Percentiles rank a stretch among this genome's conserved stretches.
These are phyloP conservation scores for Aeschynomene evenia DNA, from an alignment of 306 rosid species.

Conservation along the genomic window DNA sequence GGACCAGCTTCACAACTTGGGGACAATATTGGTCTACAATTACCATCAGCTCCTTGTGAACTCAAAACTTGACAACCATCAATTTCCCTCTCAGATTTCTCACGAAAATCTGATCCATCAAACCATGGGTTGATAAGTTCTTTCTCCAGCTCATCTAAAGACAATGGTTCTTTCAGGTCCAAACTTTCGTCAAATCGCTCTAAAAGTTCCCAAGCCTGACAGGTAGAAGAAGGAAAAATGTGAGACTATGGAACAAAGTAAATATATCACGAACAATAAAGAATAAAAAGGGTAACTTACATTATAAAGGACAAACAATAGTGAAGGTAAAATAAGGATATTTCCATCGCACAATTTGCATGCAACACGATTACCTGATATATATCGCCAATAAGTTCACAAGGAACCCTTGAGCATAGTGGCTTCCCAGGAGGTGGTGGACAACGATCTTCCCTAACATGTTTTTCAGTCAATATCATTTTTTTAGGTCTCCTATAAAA, in stretches of 20 bases:
- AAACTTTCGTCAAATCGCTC: slow-evolving; percentile 69
- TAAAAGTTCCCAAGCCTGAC: slow-evolving; percentile 81
- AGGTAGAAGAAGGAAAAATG: slow-evolving; percentile 15
- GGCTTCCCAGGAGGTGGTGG: slow-evolving; percentile 96
- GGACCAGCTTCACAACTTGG: slow-evolving; percentile 42
- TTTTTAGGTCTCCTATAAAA: slow-evolving; percentile 58
- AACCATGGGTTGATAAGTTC: slow-evolving; percentile 91
- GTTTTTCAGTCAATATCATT: slow-evolving; percentile 45
- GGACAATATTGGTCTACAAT: slow-evolving; percentile 40
- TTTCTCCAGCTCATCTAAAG: slow-evolving; percentile 75
- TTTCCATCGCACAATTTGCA: slow-evolving; percentile 14
- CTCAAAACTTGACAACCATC: slow-evolving; percentile 31
- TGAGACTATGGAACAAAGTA: slow-evolving; percentile 17
- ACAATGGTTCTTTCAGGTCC: slow-evolving; percentile 63
- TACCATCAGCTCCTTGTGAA: slow-evolving; percentile 37
- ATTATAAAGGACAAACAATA: not conserved
- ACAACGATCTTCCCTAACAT: slow-evolving; percentile 37
- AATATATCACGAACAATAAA: slow-evolving; percentile 7
- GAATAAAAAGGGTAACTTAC: slow-evolving; percentile 1
- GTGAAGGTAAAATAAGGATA: slow-evolving; percentile 6
- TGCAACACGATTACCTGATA: slow-evolving; percentile 65
- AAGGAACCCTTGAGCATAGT: slow-evolving; percentile 65
- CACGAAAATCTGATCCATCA: slow-evolving; percentile 48
- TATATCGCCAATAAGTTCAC: slow-evolving; percentile 75
- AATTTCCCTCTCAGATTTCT: slow-evolving; percentile 48